phyloP scores from a whole-genome alignment of 495 filamentous ascomycete genomes.

The Hypoxylon lenormandii region DNA sequence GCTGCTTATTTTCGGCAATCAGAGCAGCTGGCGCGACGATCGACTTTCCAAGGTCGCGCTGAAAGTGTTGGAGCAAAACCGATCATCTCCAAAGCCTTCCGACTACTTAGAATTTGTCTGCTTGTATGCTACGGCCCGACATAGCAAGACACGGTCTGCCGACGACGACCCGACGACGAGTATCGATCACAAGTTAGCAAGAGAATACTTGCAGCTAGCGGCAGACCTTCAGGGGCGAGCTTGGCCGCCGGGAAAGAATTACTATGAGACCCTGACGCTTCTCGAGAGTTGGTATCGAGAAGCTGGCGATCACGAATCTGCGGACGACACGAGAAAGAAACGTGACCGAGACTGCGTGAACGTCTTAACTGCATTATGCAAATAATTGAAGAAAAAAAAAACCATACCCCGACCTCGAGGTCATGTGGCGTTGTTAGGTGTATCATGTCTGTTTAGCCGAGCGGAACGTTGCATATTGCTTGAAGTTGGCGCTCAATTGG shows the following conservation, averaged over 20 bases:
- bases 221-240: slow-evolving; percentile 44
- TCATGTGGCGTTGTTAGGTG: slow-evolving; percentile 22
- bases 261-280: slow-evolving; percentile 47
- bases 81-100: slow-evolving; percentile 34
- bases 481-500: slow-evolving; percentile 10
- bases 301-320: slow-evolving; percentile 41
- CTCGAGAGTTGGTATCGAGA: slow-evolving; percentile 49
- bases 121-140: slow-evolving; percentile 41
- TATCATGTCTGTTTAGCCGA: not conserved
- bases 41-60: slow-evolving; percentile 42
- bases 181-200: slow-evolving; percentile 43
- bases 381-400: slow-evolving; percentile 3
- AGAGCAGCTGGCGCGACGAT: slow-evolving; percentile 47
- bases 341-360: slow-evolving; percentile 29
- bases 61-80: slow-evolving; percentile 40
- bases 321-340: slow-evolving; percentile 29
- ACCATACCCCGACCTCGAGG: slow-evolving; percentile 11
- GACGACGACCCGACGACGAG: slow-evolving; percentile 21
- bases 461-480: not conserved
- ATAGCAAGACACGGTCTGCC: slow-evolving; percentile 33
- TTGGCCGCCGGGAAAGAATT: slow-evolving; percentile 50
- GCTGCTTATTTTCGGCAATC: slow-evolving; percentile 49
- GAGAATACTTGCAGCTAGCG: slow-evolving; percentile 44
- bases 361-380: slow-evolving; percentile 27
- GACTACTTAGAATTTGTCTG: slow-evolving; percentile 48